Evolutionary conservation across 495 filamentous ascomycete genomes (phyloP).

Genomic region (Schizothecium vesticola): DNA sequence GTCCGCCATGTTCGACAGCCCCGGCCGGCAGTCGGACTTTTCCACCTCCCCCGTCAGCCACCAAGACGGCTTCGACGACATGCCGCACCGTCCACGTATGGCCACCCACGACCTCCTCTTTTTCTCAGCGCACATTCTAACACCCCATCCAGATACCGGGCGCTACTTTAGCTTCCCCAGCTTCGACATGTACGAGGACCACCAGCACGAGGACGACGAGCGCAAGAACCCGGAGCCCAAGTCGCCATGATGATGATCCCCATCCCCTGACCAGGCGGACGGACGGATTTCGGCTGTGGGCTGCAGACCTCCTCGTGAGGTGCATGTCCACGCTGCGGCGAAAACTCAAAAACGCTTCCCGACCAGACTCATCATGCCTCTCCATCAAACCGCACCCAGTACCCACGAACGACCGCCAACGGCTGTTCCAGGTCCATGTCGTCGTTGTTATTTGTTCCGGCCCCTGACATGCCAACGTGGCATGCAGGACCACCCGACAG

Average conservation of each 20-base stretch:
- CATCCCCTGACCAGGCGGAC: not conserved
- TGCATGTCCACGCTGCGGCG: not conserved
- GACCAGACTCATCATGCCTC: not conserved
- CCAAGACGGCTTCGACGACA: slow-evolving; percentile 24
- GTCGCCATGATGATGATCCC: slow-evolving; percentile 1
- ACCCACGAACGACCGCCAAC: not conserved
- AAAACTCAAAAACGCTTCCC: slow-evolving; percentile 1
- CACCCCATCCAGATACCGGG: slow-evolving; percentile 27
- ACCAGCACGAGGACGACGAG: slow-evolving; percentile 29
- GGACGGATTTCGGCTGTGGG: not conserved
- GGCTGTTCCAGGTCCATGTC: not conserved
- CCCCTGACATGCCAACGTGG: not conserved
- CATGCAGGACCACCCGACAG: not conserved
- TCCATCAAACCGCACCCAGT: not conserved
- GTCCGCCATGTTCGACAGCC: slow-evolving; percentile 33
- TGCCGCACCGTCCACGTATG: slow-evolving; percentile 25
- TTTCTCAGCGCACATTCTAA: slow-evolving; percentile 7
- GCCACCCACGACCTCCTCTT: not conserved
- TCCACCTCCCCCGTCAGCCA: slow-evolving; percentile 29
- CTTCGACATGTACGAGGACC: slow-evolving; percentile 47
- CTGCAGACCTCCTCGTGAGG: not conserved
- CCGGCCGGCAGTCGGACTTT: slow-evolving; percentile 23
- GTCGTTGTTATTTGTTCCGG: not conserved
- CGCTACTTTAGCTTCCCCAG: slow-evolving; percentile 55
- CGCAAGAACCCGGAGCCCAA: slow-evolving; percentile 23